Evolutionary conservation across 78 protist genomes (phyloP).

Genomic region (Trichosphaerium sp.): DNA sequence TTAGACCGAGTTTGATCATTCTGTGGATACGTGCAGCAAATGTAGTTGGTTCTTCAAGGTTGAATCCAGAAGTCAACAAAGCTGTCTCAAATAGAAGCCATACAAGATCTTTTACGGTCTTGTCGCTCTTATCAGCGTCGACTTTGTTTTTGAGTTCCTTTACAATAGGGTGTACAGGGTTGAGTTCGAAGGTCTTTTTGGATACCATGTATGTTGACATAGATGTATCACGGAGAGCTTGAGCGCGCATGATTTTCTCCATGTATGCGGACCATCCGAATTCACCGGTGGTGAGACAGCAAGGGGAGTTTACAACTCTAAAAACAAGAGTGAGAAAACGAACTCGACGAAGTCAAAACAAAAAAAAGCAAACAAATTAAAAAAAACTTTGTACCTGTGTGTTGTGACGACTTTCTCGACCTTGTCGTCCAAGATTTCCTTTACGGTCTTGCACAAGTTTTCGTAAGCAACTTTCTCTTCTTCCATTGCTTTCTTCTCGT

Average conservation of each 20-base stretch:
- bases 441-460: conserved; percentile 87
- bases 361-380: no score
- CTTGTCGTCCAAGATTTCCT: conserved; percentile 98
- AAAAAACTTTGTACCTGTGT: no score
- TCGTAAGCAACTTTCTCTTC: conserved; percentile 79
- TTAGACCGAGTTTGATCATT: conserved; percentile 93
- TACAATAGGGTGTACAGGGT: conserved; percentile 93
- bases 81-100: conserved; percentile 94
- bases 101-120: conserved; percentile 91
- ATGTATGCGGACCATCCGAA: conserved; percentile 98
- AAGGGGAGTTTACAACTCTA: conserved; percentile 90
- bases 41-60: conserved; percentile 87
- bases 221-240: conserved; percentile 94
- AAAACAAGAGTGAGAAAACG: no score
- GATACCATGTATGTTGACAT: conserved; percentile 91
- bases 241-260: conserved; percentile 99
- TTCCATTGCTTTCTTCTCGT: conserved; percentile 84
- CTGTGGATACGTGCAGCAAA: conserved; percentile 93
- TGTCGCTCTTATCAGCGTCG: conserved; percentile 67
- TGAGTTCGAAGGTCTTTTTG: conserved; percentile 95
- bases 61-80: conserved; percentile 95
- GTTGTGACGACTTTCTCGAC: conserved; percentile 95
- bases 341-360: no score
- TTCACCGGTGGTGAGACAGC: conserved; percentile 92
- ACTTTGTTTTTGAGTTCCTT: conserved; percentile 64